Percentiles rank a stretch among this genome's conserved stretches.
phyloP scores from a whole-genome alignment of 2,329 filamentous ascomycete species.

The Penicillium sp. region DNA sequence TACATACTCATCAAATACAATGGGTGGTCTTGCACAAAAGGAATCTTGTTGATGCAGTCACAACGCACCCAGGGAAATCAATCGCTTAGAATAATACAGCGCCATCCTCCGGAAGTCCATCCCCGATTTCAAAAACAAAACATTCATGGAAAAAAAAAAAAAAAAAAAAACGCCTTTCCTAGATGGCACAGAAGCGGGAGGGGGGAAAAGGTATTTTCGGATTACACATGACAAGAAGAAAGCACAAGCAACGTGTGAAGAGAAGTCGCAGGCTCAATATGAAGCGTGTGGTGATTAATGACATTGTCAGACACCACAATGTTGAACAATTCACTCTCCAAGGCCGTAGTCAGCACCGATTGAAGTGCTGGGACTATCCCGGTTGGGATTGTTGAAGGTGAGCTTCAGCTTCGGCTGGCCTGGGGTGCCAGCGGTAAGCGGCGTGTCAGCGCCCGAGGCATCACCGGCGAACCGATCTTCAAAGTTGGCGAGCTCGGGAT shows the following conservation, averaged over 20 bases:
- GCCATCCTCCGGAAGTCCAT: conserved; percentile 8
- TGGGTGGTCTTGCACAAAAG: not conserved
- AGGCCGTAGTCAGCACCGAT: conserved; percentile 34
- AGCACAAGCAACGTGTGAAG: not conserved
- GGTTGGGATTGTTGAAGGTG: conserved; percentile 50
- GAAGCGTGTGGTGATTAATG: not conserved
- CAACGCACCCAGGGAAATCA: conserved; percentile 4
- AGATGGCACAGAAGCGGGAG: conserved; percentile 7
- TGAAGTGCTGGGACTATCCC: conserved; percentile 31
- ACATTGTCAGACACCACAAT: not conserved
- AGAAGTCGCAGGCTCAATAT: not conserved
- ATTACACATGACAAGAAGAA: conserved; percentile 14
- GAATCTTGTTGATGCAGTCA: not conserved
- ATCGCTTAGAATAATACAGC: conserved; percentile 11
- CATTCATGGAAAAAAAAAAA: conserved; percentile 4
- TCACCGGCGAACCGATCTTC: conserved; percentile 54
- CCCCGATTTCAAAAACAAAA: conserved; percentile 11
- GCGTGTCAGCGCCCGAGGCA: conserved; percentile 55
- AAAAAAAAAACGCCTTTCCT: conserved; percentile 13
- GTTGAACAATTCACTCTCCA: conserved; percentile 27
- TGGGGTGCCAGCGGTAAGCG: conserved; percentile 56
- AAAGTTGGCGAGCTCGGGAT: conserved; percentile 57
- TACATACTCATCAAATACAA: conserved; percentile 17
- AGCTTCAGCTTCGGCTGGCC: conserved; percentile 68
- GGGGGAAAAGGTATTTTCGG: conserved; percentile 5